Evolutionary conservation across 306 rosid genomes (phyloP).

Genomic region (Prinsepia uniflora): DNA sequence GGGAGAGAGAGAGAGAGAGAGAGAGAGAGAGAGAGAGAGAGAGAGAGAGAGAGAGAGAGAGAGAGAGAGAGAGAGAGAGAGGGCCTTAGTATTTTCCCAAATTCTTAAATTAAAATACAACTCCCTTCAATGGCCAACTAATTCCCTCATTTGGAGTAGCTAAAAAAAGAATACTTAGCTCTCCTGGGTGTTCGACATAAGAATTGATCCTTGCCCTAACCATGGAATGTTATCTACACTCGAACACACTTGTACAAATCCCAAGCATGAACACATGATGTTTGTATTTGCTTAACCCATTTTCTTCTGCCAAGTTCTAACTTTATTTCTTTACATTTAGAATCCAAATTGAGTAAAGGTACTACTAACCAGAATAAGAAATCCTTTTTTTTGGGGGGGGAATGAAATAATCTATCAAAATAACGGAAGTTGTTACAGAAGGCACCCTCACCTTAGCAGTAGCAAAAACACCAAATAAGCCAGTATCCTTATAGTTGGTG

Average conservation of each 20-base stretch:
- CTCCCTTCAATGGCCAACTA: neutral
- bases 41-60: neutral
- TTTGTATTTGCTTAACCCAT: neutral
- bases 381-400: too few species aligned
- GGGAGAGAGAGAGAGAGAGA: neutral
- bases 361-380: neutral
- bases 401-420: neutral
- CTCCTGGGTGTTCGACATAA: neutral
- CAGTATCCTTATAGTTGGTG: conserved; percentile 90
- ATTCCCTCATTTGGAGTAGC: too few species aligned
- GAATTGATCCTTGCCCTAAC: neutral
- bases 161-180: too few species aligned
- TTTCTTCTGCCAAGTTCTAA: too few species aligned
- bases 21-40: neutral
- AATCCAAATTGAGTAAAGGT: neutral
- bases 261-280: neutral
- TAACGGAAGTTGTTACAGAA: neutral
- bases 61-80: neutral
- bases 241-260: neutral
- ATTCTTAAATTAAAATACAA: neutral
- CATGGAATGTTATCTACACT: neutral
- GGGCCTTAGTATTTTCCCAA: neutral
- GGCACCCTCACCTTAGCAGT: conserved; percentile 61
- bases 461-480: conserved; percentile 84
- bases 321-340: too few species aligned